These are phyloP conservation scores for Fusarium sp. DNA, from an alignment of 2,329 filamentous ascomycete genomes.

Conservation along the genomic window DNA sequence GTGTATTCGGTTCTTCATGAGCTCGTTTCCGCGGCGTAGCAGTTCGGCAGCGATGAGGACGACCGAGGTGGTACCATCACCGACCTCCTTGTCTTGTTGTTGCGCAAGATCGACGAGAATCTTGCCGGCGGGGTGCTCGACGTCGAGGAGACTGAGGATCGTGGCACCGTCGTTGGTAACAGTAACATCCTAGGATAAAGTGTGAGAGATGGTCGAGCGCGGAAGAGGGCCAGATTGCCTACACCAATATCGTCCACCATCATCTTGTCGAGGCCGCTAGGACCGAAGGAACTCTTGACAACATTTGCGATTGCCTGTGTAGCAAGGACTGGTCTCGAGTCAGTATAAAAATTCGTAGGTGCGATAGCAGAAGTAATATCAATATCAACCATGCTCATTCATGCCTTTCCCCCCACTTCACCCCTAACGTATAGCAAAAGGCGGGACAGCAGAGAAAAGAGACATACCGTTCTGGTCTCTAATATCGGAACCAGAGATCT, in stretches of 20 bases:
- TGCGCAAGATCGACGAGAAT: slow-evolving; percentile 97
- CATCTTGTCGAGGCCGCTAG: slow-evolving; percentile 98
- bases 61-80: slow-evolving; percentile 97
- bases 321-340: slow-evolving; percentile 73
- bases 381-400: slow-evolving; percentile 27
- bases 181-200: slow-evolving; percentile 78
- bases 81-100: slow-evolving; percentile 98
- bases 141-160: slow-evolving; percentile 92
- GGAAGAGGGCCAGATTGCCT: slow-evolving; percentile 50
- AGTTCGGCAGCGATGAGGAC: slow-evolving; percentile 97
- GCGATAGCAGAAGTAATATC: neutral
- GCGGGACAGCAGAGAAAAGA: slow-evolving; percentile 36
- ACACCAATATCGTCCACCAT: slow-evolving; percentile 99
- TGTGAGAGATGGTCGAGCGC: slow-evolving; percentile 35
- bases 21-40: slow-evolving; percentile 90
- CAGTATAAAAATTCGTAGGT: slow-evolving; percentile 26
- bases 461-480: slow-evolving; percentile 89
- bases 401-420: slow-evolving; percentile 38
- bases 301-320: slow-evolving; percentile 99
- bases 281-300: slow-evolving; percentile 98
- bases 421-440: slow-evolving; percentile 39
- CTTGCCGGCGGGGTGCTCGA: slow-evolving; percentile 98
- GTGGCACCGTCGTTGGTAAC: slow-evolving; percentile 99
- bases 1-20: slow-evolving; percentile 99
- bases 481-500: slow-evolving; percentile 97